Percentiles rank a stretch among this genome's conserved stretches.
These are phyloP conservation scores for Huntiella bhutanensis DNA, from an alignment of 2,329 filamentous ascomycete genomes.

Conservation along the genomic window DNA sequence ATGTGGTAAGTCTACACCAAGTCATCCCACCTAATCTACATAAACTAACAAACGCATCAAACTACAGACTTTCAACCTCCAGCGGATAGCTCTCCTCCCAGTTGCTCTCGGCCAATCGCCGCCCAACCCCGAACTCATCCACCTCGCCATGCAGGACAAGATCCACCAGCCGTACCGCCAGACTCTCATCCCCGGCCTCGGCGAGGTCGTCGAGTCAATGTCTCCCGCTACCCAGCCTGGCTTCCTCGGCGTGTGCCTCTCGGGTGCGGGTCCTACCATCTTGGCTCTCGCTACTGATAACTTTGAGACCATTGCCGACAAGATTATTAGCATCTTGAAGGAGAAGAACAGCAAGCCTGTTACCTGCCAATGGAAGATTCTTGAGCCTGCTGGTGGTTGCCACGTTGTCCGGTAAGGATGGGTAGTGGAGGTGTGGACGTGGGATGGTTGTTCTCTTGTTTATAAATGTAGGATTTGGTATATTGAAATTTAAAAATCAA, in stretches of 20 bases:
- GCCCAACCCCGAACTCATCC: slow-evolving; percentile 83
- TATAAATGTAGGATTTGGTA: not conserved
- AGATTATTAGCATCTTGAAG: slow-evolving; percentile 58
- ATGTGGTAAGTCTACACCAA: slow-evolving; percentile 46
- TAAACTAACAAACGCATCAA: not conserved
- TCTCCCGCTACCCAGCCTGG: slow-evolving; percentile 74
- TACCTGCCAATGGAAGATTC: slow-evolving; percentile 65
- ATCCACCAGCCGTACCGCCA: slow-evolving; percentile 93
- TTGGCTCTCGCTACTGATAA: slow-evolving; percentile 78
- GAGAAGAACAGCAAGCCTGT: slow-evolving; percentile 34
- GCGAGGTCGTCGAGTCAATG: slow-evolving; percentile 79
- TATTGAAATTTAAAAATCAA: not conserved
- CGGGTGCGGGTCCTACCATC: slow-evolving; percentile 87
- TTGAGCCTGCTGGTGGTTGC: slow-evolving; percentile 69
- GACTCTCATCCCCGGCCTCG: slow-evolving; percentile 75
- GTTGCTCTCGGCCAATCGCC: slow-evolving; percentile 78
- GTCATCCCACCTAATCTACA: not conserved
- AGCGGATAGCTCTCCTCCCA: slow-evolving; percentile 78
- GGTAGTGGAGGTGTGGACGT: not conserved
- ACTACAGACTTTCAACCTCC: slow-evolving; percentile 67
- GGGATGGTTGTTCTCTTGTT: not conserved
- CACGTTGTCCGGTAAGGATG: slow-evolving; percentile 22
- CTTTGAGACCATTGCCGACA: slow-evolving; percentile 69
- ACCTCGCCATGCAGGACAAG: slow-evolving; percentile 96
- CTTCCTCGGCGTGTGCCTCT: slow-evolving; percentile 82